Evolutionary conservation across 768 basidiomycete genomes (phyloP).

Genomic region (Roridomyces roridus): DNA sequence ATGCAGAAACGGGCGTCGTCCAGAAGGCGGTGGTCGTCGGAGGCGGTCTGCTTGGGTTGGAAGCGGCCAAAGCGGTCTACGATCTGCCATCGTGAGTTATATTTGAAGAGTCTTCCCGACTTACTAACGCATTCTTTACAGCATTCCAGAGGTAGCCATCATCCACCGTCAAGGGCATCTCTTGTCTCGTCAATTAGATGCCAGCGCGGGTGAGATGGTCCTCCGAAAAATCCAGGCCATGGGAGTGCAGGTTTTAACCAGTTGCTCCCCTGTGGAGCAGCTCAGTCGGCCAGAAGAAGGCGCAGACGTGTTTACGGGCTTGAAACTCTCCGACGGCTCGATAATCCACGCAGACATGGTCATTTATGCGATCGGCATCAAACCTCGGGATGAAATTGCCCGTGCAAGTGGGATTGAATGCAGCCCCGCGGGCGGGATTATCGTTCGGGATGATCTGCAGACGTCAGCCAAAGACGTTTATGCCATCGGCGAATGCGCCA

Average conservation of each 20-base stretch:
- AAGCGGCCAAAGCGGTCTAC: constrained; percentile 75
- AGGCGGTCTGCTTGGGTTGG: constrained; percentile 74
- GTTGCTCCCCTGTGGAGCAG: constrained; percentile 40
- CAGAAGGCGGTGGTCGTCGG: constrained; percentile 65
- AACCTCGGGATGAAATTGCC: constrained; percentile 73
- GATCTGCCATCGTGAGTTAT: constrained; percentile 51
- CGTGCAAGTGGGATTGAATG: constrained; percentile 56
- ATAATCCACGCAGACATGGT: constrained; percentile 58
- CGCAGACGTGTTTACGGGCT: constrained; percentile 48
- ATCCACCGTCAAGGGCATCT: constrained; percentile 59
- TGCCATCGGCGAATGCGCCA: constrained; percentile 80
- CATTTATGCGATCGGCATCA: constrained; percentile 74
- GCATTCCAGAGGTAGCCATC: constrained; percentile 55
- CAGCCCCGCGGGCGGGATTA: constrained; percentile 57
- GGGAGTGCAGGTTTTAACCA: constrained; percentile 61
- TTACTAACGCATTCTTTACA: constrained; percentile 15
- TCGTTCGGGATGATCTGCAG: constrained; percentile 60
- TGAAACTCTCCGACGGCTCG: constrained; percentile 55
- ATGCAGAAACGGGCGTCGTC: constrained; percentile 52
- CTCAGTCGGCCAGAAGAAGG: constrained; percentile 32
- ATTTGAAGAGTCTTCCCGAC: not conserved
- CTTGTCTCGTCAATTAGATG: constrained; percentile 64
- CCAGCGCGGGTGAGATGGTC: constrained; percentile 65
- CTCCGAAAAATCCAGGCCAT: constrained; percentile 62
- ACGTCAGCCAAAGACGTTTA: constrained; percentile 67